Evolutionary conservation across 345 rosid species (phyloP).

Genomic region (Euphorbia tirucalli): DNA sequence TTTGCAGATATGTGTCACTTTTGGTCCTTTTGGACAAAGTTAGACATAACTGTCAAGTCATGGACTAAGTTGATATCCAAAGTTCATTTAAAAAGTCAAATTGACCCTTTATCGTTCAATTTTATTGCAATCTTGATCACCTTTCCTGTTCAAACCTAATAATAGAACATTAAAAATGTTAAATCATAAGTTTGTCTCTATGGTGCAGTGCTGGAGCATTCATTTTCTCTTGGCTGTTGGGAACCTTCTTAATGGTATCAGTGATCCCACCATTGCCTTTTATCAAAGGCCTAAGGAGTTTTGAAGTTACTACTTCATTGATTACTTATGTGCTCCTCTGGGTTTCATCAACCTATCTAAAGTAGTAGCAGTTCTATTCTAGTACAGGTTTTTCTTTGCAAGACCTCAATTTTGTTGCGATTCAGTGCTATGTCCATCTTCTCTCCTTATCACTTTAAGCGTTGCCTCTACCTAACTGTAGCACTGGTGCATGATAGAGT

Average conservation of each 20-base stretch:
- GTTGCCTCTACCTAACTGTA: neutral
- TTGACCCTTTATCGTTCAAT: too few relatives aligned
- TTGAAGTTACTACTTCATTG: conserved; percentile 81
- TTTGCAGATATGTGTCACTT: too few relatives aligned
- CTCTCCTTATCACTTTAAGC: conserved; percentile 1
- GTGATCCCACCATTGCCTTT: conserved; percentile 69
- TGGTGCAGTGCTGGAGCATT: conserved; percentile 74
- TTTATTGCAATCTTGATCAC: neutral
- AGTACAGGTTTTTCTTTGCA: neutral
- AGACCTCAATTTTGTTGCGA: conserved; percentile 15
- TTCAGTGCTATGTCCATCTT: conserved; percentile 3
- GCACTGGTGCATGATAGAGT: neutral
- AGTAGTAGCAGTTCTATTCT: conserved; percentile 34
- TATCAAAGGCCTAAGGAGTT: conserved; percentile 71
- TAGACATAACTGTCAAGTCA: too few relatives aligned
- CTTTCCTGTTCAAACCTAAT: conserved; percentile 12
- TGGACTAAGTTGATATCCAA: too few relatives aligned
- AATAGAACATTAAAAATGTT: conserved; percentile 1
- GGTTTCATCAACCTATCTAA: conserved; percentile 72
- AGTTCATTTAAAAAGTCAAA: too few relatives aligned
- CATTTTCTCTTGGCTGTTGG: conserved; percentile 80
- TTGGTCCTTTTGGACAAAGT: too few relatives aligned
- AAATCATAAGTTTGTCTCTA: conserved; percentile 19
- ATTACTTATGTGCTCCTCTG: conserved; percentile 77
- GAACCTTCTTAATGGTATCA: conserved; percentile 93